Percentiles rank a stretch among this genome's conserved stretches.
phyloP scores from a whole-genome alignment of 2,329 filamentous ascomycete genomes.

The Aureobasidium leucospermi region DNA sequence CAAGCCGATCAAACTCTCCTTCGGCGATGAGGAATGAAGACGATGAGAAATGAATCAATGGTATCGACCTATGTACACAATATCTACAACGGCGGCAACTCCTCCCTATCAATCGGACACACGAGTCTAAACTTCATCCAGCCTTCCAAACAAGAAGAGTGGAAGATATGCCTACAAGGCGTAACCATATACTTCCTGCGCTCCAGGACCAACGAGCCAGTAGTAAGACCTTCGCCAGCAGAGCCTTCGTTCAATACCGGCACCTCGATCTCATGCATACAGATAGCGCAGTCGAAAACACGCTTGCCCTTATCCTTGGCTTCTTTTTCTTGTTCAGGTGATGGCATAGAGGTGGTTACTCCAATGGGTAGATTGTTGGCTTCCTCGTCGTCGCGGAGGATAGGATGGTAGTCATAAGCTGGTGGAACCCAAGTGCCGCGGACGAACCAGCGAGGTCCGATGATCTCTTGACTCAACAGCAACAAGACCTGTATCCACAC shows the following conservation, averaged over 20 bases:
- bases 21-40: conserved; percentile 16
- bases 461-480: conserved; percentile 71
- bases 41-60: neutral
- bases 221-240: neutral
- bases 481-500: conserved; percentile 78
- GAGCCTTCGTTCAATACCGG: conserved; percentile 58
- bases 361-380: conserved; percentile 72
- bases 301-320: conserved; percentile 49
- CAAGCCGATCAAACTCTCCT: conserved; percentile 17
- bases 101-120: conserved; percentile 91
- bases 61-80: neutral
- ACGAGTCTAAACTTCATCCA: conserved; percentile 93
- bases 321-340: conserved; percentile 20
- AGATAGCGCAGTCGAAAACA: conserved; percentile 87
- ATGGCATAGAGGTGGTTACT: conserved; percentile 20
- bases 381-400: conserved; percentile 77
- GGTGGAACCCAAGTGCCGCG: conserved; percentile 55
- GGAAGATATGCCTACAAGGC: conserved; percentile 92
- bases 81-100: conserved; percentile 68
- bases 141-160: conserved; percentile 81
- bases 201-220: conserved; percentile 58
- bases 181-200: conserved; percentile 92
- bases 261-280: conserved; percentile 84
- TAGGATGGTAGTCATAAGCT: conserved; percentile 91
- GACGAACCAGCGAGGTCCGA: conserved; percentile 84